These are phyloP conservation scores for Colletotrichum somersetense DNA, from an alignment of 2,329 filamentous ascomycete species.

Conservation along the genomic window DNA sequence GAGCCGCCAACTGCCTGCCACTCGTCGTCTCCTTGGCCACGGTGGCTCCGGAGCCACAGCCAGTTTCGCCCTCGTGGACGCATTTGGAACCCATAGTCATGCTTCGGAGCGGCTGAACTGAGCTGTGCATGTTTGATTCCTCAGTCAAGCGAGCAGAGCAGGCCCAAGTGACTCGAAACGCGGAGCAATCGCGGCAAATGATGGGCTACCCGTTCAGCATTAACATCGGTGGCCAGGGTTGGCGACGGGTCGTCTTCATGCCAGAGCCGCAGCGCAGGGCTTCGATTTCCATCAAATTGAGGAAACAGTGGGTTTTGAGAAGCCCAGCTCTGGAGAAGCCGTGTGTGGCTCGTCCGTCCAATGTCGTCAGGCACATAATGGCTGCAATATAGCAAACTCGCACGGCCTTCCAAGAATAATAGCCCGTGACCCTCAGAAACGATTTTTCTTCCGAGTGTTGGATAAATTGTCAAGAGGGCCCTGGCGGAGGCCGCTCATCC, in stretches of 20 bases:
- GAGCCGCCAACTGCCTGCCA: slow-evolving; percentile 34
- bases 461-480: slow-evolving; percentile 35
- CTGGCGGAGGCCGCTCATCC: slow-evolving; percentile 39
- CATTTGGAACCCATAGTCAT: slow-evolving; percentile 36
- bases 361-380: slow-evolving; percentile 36
- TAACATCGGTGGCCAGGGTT: slow-evolving; percentile 29
- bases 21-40: slow-evolving; percentile 31
- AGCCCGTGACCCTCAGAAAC: slow-evolving; percentile 15
- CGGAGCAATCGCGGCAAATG: slow-evolving; percentile 27
- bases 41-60: slow-evolving; percentile 3
- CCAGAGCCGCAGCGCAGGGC: slow-evolving; percentile 33
- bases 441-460: slow-evolving; percentile 31
- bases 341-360: slow-evolving; percentile 31
- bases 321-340: slow-evolving; percentile 29
- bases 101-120: slow-evolving; percentile 28
- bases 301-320: slow-evolving; percentile 22
- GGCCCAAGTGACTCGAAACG: slow-evolving; percentile 24
- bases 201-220: slow-evolving; percentile 33
- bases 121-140: slow-evolving; percentile 16
- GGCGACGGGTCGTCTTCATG: slow-evolving; percentile 36
- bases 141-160: slow-evolving; percentile 16
- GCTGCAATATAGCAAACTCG: slow-evolving; percentile 5
- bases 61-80: slow-evolving; percentile 26
- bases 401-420: slow-evolving; percentile 38
- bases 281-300: slow-evolving; percentile 28